Percentiles rank a stretch among this genome's conserved stretches.
These are phyloP conservation scores for Arachis hypogaea DNA, from an alignment of 306 rosid species.

Conservation along the genomic window DNA sequence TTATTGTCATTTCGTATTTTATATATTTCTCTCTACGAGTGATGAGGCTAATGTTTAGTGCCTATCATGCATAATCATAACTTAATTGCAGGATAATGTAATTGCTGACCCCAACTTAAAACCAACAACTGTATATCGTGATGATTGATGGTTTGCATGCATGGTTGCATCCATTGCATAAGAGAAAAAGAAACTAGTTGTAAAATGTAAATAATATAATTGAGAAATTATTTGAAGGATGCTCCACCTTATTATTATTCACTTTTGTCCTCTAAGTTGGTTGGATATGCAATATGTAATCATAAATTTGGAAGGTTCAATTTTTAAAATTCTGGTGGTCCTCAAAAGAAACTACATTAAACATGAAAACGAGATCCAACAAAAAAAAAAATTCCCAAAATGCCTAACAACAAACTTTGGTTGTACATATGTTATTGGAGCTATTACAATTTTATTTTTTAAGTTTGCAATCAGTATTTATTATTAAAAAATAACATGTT, in stretches of 20 bases:
- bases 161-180: not conserved
- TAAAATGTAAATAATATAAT: too few species aligned
- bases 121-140: too few species aligned
- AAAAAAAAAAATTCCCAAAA: not conserved
- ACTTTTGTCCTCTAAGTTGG: not conserved
- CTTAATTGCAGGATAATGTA: too few species aligned
- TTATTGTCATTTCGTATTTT: too few species aligned
- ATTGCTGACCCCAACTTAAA: too few species aligned
- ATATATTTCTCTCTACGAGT: too few species aligned
- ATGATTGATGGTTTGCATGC: not conserved
- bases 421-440: too few species aligned
- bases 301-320: not conserved
- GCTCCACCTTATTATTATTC: not conserved
- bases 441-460: too few species aligned
- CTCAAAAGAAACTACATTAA: constrained; percentile 21
- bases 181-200: not conserved
- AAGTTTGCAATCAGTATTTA: too few species aligned
- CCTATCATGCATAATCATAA: too few species aligned
- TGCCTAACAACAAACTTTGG: constrained; percentile 35
- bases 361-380: constrained; percentile 34
- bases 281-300: constrained; percentile 30
- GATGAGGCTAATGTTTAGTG: too few species aligned
- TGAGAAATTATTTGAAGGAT: not conserved
- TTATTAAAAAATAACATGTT: too few species aligned
- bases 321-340: constrained; percentile 27